Percentiles rank a stretch among this genome's conserved stretches.
These are phyloP conservation scores for Aspergillus arachidicola DNA, from an alignment of 2,329 filamentous ascomycete species.

Conservation along the genomic window DNA sequence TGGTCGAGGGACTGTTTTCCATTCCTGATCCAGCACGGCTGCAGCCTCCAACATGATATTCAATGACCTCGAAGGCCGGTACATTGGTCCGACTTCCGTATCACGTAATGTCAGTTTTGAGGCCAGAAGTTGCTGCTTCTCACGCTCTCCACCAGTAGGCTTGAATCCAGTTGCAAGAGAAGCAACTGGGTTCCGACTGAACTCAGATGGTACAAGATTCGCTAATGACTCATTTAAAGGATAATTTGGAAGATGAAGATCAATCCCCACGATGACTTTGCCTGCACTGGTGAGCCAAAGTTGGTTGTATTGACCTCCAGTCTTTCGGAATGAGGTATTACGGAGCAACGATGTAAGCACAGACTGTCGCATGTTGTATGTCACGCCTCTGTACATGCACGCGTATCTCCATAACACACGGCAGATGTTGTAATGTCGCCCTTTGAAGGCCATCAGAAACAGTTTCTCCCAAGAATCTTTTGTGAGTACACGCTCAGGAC, in stretches of 20 bases:
- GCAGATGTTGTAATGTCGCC: conserved; percentile 44
- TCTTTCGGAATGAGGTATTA: conserved; percentile 21
- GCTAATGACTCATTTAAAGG: conserved; percentile 16
- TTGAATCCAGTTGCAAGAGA: conserved; percentile 27
- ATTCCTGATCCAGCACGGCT: conserved; percentile 34
- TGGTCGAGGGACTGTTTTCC: conserved; percentile 29
- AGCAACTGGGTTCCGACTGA: conserved; percentile 28
- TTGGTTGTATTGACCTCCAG: conserved; percentile 14
- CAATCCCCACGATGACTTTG: conserved; percentile 38
- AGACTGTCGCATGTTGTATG: conserved; percentile 34
- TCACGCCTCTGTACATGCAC: conserved; percentile 41
- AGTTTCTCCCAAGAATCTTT: conserved; percentile 38
- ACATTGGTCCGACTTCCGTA: conserved; percentile 26
- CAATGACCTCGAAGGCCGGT: conserved; percentile 27
- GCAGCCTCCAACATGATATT: conserved; percentile 41
- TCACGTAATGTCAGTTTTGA: conserved; percentile 33
- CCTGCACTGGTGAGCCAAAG: conserved; percentile 31
- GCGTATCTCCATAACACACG: conserved; percentile 53
- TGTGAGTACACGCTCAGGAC: conserved; percentile 22
- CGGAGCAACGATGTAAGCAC: conserved; percentile 35
- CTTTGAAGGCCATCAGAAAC: conserved; percentile 45
- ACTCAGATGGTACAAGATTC: conserved; percentile 28
- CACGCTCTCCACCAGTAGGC: conserved; percentile 23
- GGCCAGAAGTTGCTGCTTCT: conserved; percentile 31
- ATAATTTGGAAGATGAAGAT: conserved; percentile 20